These are phyloP conservation scores for Darksidea phi DNA, from an alignment of 495 filamentous ascomycete species.

Conservation along the genomic window DNA sequence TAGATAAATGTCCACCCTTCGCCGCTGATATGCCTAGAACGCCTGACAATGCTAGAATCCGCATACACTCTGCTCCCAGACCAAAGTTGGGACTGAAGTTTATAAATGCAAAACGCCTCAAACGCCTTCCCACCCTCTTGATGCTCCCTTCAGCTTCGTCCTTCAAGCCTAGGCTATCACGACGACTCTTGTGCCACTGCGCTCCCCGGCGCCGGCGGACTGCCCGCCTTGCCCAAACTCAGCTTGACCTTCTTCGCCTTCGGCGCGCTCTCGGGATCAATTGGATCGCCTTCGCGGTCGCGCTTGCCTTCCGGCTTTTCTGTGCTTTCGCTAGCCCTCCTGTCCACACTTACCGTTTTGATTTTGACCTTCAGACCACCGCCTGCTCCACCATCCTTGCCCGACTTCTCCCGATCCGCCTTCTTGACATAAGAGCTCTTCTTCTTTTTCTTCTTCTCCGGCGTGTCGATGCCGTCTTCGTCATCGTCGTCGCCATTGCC, in stretches of 20 bases:
- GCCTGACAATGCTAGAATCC: no score
- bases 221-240: constrained; percentile 11
- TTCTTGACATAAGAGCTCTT: constrained; percentile 38
- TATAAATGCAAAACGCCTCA: no score
- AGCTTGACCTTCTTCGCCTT: constrained; percentile 35
- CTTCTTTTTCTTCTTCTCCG: constrained; percentile 51
- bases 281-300: constrained; percentile 27
- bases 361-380: constrained; percentile 27
- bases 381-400: constrained; percentile 12
- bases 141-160: no score
- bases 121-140: no score
- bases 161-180: no score
- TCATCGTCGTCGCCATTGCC: constrained; percentile 43
- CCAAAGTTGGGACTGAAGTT: no score
- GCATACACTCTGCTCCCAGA: no score
- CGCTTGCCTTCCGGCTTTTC: constrained; percentile 29
- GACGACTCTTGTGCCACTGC: neutral
- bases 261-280: constrained; percentile 24
- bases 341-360: constrained; percentile 14
- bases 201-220: constrained; percentile 2
- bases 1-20: no score
- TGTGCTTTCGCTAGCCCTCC: constrained; percentile 20
- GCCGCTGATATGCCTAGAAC: no score
- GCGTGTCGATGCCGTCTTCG: constrained; percentile 50
- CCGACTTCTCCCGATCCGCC: constrained; percentile 30